Evolutionary conservation across 345 rosid species (phyloP).

Genomic region (Cardamine resedifolia): DNA sequence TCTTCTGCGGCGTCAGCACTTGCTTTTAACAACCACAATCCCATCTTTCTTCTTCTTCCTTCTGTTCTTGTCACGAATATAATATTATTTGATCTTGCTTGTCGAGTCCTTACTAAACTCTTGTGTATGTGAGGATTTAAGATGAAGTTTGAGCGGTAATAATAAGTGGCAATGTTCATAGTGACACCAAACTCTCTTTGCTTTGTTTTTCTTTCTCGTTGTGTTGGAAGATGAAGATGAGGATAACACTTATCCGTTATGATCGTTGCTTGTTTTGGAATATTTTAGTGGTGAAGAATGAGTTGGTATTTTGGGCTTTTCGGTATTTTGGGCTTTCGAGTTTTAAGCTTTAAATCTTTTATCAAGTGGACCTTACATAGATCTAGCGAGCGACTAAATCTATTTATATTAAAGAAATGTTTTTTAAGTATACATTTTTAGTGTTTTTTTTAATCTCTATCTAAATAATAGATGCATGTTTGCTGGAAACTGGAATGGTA

Average conservation of each 20-base stretch:
- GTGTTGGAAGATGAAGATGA: slow-evolving; percentile 23
- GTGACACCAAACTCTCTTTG: slow-evolving; percentile 8
- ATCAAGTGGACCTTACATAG: background rate
- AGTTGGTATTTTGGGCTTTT: slow-evolving; percentile 11
- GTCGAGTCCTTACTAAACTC: background rate
- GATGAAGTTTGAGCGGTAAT: slow-evolving; percentile 19
- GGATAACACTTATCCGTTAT: slow-evolving; percentile 37
- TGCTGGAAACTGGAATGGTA: background rate
- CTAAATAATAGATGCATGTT: background rate
- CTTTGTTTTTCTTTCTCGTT: slow-evolving; percentile 7
- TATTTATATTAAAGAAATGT: no score
- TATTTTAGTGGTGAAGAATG: slow-evolving; percentile 31
- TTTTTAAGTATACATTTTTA: no score
- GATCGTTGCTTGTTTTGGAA: slow-evolving; percentile 12
- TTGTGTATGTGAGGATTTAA: slow-evolving; percentile 13
- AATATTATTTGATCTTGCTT: slow-evolving; percentile 1
- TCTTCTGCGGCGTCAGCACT: slow-evolving; percentile 32
- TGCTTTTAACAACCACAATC: slow-evolving; percentile 35
- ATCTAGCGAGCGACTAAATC: no score
- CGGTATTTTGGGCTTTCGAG: background rate
- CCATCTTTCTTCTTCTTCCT: slow-evolving; percentile 21
- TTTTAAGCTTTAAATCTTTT: background rate
- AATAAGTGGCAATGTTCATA: slow-evolving; percentile 27
- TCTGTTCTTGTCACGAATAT: slow-evolving; percentile 19
- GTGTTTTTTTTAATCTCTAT: background rate